Evolutionary conservation across 164 flowering plant species (phyloP).

Genomic region (Houttuynia cordata): DNA sequence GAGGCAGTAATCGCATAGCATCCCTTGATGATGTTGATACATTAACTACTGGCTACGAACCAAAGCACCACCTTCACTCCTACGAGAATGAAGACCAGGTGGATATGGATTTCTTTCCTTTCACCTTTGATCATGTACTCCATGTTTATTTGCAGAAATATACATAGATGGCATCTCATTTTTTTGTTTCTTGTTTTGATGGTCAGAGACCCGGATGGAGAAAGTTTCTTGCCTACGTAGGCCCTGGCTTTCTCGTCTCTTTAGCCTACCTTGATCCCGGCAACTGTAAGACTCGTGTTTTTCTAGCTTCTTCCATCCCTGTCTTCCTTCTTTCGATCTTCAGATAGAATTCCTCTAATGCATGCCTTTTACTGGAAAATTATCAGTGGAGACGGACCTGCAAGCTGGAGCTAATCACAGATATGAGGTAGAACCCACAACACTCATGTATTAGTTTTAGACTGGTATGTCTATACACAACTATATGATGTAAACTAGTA

Average conservation of each 20-base stretch:
- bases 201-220: conserved; percentile 39
- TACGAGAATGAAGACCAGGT: background rate
- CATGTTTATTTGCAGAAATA: background rate
- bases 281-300: conserved; percentile 31
- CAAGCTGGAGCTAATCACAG: conserved; percentile 73
- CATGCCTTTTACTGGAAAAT: background rate
- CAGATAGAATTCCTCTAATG: too few relatives aligned
- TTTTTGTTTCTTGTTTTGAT: background rate
- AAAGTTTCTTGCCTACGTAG: conserved; percentile 43
- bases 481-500: too few relatives aligned
- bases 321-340: background rate
- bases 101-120: too few relatives aligned
- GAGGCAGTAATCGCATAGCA: too few relatives aligned
- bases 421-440: conserved; percentile 51
- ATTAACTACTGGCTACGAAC: too few relatives aligned
- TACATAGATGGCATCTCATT: background rate
- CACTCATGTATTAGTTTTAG: too few relatives aligned
- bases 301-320: conserved; percentile 6
- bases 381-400: conserved; percentile 77
- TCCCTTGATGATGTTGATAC: too few relatives aligned
- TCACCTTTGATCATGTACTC: background rate
- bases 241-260: conserved; percentile 84
- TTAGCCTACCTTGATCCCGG: conserved; percentile 76
- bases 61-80: too few relatives aligned
- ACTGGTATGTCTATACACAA: too few relatives aligned